These are phyloP conservation scores for Phaeoacremonium minimum DNA, from an alignment of 2,329 filamentous ascomycete species.

Conservation along the genomic window DNA sequence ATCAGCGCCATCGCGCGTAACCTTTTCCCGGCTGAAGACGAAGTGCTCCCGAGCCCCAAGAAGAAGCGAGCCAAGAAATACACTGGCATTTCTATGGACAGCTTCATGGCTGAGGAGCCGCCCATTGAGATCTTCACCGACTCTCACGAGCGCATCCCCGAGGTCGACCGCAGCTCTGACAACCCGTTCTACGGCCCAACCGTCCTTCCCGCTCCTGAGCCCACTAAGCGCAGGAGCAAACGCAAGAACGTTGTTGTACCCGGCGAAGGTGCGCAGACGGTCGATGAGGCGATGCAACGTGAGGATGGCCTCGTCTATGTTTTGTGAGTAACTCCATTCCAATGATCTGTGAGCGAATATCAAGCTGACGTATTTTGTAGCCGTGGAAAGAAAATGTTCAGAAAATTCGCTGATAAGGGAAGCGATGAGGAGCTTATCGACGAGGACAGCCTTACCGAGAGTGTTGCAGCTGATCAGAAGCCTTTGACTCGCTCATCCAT, in stretches of 20 bases:
- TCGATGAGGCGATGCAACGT: constrained; percentile 60
- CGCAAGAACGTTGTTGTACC: constrained; percentile 49
- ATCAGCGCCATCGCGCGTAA: constrained; percentile 55
- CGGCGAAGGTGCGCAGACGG: constrained; percentile 51
- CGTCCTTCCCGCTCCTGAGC: constrained; percentile 29
- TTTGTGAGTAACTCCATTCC: constrained; percentile 57
- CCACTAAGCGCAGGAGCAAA: constrained; percentile 47
- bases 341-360: background rate
- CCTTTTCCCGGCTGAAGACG: constrained; percentile 56
- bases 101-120: constrained; percentile 52
- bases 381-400: constrained; percentile 76
- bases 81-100: constrained; percentile 48
- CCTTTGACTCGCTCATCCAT: constrained; percentile 64
- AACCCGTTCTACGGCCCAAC: constrained; percentile 67
- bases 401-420: constrained; percentile 58
- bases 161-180: constrained; percentile 57
- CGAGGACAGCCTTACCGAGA: constrained; percentile 25
- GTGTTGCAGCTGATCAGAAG: constrained; percentile 25
- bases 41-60: constrained; percentile 54
- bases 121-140: constrained; percentile 75
- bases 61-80: constrained; percentile 56
- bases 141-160: constrained; percentile 71
- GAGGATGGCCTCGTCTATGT: constrained; percentile 71
- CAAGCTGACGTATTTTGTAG: constrained; percentile 32
- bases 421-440: constrained; percentile 29